A percentile compares a stretch with the other conserved stretches of the same genome.
These are phyloP conservation scores for Platanthera zijinensis DNA, from an alignment of 106 monocot species.

Conservation along the genomic window DNA sequence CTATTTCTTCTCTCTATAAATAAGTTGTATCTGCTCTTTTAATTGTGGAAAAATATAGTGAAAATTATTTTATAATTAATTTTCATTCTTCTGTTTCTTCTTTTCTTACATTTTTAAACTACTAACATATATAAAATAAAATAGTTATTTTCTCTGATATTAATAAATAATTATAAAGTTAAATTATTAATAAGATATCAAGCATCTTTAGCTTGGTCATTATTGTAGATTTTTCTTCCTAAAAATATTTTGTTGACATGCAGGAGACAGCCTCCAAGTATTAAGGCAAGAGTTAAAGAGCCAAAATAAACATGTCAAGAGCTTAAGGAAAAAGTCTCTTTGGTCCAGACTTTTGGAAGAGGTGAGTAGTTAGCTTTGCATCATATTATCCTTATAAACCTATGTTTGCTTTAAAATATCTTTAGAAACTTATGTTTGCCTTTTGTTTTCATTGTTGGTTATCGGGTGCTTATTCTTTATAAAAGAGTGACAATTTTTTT, in stretches of 20 bases:
- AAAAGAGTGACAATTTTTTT: conserved; percentile 7
- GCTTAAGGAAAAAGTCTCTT: conserved; percentile 78
- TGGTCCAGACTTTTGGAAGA: conserved; percentile 92
- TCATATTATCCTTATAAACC: neutral
- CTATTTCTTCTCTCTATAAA: too few relatives aligned
- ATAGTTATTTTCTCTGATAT: too few relatives aligned
- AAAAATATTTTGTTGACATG: neutral
- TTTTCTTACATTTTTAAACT: too few relatives aligned
- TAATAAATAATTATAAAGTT: too few relatives aligned
- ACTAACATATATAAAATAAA: too few relatives aligned
- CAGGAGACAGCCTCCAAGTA: conserved; percentile 84
- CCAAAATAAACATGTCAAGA: conserved; percentile 86
- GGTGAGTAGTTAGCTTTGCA: conserved; percentile 45
- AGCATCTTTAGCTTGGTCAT: neutral
- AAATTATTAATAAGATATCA: neutral
- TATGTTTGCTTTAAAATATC: neutral
- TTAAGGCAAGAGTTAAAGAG: conserved; percentile 88
- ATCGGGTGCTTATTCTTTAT: neutral
- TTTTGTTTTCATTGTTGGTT: conserved; percentile 3
- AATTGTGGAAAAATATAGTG: too few relatives aligned
- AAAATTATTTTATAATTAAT: too few relatives aligned
- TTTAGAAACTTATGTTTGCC: neutral
- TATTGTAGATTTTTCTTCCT: neutral
- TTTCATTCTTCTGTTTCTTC: too few relatives aligned
- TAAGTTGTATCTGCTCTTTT: too few relatives aligned